These are phyloP conservation scores for Eimeria zaria DNA, from an alignment of 169 alveolate genomes.

Conservation along the genomic window DNA sequence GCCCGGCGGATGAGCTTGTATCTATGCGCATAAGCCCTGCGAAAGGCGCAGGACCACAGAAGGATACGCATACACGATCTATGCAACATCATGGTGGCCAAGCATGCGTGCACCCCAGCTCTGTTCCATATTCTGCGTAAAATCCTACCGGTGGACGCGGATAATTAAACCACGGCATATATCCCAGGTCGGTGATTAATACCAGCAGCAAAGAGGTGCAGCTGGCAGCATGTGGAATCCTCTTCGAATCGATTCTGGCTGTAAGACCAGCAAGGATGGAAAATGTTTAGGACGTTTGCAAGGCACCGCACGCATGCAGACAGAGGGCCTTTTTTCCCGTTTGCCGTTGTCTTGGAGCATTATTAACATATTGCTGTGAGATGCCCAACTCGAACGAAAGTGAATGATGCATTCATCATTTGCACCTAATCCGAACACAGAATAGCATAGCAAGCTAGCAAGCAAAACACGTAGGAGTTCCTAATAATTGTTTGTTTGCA, in stretches of 20 bases:
- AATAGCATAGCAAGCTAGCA: no score
- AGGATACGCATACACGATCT: neutral
- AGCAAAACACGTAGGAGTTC: no score
- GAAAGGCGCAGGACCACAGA: neutral
- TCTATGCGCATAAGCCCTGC: neutral
- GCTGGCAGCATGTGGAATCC: neutral
- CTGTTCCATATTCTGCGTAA: neutral
- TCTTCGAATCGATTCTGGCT: neutral
- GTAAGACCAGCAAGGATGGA: neutral
- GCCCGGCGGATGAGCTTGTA: neutral
- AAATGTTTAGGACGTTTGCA: neutral
- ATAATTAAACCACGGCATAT: neutral
- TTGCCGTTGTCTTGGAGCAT: neutral
- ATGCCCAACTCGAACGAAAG: no score
- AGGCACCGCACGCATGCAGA: neutral
- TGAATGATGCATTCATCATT: neutral
- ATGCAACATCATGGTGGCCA: neutral
- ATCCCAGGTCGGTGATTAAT: neutral
- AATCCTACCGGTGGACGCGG: neutral
- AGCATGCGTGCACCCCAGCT: neutral
- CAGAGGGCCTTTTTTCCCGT: neutral
- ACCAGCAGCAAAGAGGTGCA: neutral
- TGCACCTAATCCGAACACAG: neutral
- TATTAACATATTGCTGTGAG: neutral
- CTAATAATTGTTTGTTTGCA: no score